Conservation (phyloP, 1,139 yeast genomes). For the Nakaseomyces kungkrabaensis region DNA sequence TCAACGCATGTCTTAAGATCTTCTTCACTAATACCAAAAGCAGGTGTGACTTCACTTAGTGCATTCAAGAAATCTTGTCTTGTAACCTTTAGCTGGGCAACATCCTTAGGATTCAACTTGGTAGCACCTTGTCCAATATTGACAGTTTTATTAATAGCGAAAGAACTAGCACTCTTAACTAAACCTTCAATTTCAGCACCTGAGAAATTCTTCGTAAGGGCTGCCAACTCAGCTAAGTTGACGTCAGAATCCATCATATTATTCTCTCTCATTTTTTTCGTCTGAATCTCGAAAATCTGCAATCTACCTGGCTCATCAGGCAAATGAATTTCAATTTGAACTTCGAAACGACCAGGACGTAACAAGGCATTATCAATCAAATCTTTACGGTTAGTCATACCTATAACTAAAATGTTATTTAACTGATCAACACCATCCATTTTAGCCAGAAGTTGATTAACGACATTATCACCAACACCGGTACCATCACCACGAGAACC, state of each 20-base stretch:
- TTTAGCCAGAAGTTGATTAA: constrained; percentile 89
- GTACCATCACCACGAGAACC: constrained; percentile 96
- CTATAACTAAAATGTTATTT: constrained; percentile 88
- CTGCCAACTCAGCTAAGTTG: constrained; percentile 67
- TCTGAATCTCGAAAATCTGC: constrained; percentile 86
- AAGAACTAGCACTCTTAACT: constrained; percentile 90
- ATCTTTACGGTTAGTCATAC: constrained; percentile 96
- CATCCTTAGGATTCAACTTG: constrained; percentile 46
- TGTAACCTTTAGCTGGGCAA: constrained; percentile 59
- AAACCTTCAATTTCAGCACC: constrained; percentile 98
- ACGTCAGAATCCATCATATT: constrained; percentile 69
- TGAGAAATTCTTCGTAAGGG: constrained; percentile 80
- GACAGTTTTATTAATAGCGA: constrained; percentile 80
- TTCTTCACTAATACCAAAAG: constrained; percentile 95
- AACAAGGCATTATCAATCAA: constrained; percentile 85
- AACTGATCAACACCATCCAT: constrained; percentile 99
- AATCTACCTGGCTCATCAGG: constrained; percentile 92
- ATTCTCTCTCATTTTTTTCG: constrained; percentile 80
- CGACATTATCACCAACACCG: constrained; percentile 98
- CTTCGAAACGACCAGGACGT: constrained; percentile 98
- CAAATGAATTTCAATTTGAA: constrained; percentile 88
- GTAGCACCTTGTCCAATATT: constrained; percentile 74
- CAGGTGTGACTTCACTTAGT: constrained; percentile 81
- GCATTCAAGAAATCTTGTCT: constrained; percentile 80
- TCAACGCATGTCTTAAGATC: constrained; percentile 71